phyloP scores from a whole-genome alignment of 2,329 filamentous ascomycete species.

The Ophiostoma pallidulum region DNA sequence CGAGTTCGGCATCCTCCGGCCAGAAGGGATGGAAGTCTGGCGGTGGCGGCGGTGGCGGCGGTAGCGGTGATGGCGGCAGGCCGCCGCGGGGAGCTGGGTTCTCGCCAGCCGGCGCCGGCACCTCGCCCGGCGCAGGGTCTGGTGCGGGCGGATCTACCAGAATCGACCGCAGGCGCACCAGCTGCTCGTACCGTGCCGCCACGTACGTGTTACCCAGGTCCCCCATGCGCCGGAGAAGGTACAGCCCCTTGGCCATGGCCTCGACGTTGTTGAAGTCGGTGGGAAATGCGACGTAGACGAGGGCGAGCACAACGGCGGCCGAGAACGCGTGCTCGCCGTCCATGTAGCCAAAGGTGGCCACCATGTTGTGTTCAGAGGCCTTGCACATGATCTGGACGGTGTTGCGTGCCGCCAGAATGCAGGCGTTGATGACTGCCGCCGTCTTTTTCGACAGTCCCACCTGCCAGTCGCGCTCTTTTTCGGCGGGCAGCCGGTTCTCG shows the following conservation, averaged over 20 bases:
- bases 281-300: constrained; percentile 45
- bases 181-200: constrained; percentile 25
- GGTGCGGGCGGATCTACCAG: background rate
- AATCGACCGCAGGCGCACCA: constrained; percentile 16
- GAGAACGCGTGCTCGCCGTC: constrained; percentile 48
- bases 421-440: constrained; percentile 42
- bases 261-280: constrained; percentile 31
- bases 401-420: constrained; percentile 39
- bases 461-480: constrained; percentile 34
- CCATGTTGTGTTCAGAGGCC: constrained; percentile 38
- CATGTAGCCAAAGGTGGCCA: constrained; percentile 49
- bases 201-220: constrained; percentile 44
- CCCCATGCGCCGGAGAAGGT: constrained; percentile 40
- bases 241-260: constrained; percentile 34
- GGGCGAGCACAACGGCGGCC: constrained; percentile 43
- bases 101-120: too few species aligned
- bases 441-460: constrained; percentile 38
- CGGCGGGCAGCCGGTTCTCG: constrained; percentile 13
- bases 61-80: too few species aligned
- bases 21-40: too few species aligned
- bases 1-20: too few species aligned
- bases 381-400: constrained; percentile 39
- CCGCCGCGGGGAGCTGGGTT: too few species aligned
- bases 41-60: too few species aligned
- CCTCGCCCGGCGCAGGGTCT: too few species aligned